phyloP scores from a whole-genome alignment of 768 basidiomycete genomes.

The Solioccasus polychromus region DNA sequence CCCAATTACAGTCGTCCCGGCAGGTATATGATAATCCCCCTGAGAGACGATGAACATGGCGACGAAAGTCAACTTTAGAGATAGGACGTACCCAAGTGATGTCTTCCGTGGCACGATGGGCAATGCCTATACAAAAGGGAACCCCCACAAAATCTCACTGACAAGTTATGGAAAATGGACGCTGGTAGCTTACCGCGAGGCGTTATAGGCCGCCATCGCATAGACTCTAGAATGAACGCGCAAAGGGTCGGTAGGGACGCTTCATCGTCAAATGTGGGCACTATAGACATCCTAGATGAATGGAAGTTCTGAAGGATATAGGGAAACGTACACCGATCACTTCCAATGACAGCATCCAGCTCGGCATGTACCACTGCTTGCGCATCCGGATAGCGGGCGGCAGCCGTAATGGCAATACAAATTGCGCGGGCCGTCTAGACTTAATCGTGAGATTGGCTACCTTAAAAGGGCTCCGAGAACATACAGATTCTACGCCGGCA shows the following conservation, averaged over 20 bases:
- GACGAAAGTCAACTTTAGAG: neutral
- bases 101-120: constrained; percentile 17
- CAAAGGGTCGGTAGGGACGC: constrained; percentile 27
- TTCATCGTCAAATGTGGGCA: constrained; percentile 35
- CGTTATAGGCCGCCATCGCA: constrained; percentile 33
- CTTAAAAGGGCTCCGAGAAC: too few species aligned
- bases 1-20: constrained; percentile 15
- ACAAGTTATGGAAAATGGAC: neutral
- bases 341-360: constrained; percentile 33
- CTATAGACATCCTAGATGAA: too few species aligned
- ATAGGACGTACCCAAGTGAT: constrained; percentile 12
- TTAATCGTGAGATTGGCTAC: neutral
- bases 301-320: neutral
- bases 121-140: neutral
- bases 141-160: too few species aligned
- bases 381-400: constrained; percentile 36
- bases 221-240: constrained; percentile 35
- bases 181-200: constrained; percentile 16
- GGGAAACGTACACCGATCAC: constrained; percentile 26
- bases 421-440: constrained; percentile 46
- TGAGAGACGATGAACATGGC: neutral
- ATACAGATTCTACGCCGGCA: constrained; percentile 51
- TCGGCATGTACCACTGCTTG: constrained; percentile 35
- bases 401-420: constrained; percentile 45
- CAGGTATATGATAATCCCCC: constrained; percentile 18